Base-by-base conservation (phyloP, 257 asterid genomes). In the Asclepias syriaca region DNA sequence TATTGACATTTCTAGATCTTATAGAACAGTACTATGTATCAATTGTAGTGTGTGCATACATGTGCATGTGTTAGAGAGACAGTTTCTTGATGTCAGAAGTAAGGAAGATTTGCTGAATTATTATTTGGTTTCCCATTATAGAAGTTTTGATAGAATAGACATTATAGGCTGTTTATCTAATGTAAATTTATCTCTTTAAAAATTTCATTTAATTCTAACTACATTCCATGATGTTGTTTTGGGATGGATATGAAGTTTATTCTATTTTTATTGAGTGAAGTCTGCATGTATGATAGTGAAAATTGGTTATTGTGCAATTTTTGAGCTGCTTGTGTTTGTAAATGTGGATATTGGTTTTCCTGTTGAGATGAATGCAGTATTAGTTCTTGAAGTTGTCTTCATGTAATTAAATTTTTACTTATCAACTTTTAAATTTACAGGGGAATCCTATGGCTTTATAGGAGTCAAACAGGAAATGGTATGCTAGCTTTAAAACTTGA, bases 381-480 rank as follows among this genome's bases (percentile, higher is more conserved):
- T 13, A 12, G 18, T 32, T 24, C 50, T 37, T 64, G 16, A 29
- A 64, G 15, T 39, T 18, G 11, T 7, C 49, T 16, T 22, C 4
- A 64, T 6, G 39, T 56, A 15, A 37, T 60, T 72, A 46, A 29
- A 32, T 32, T 18, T 27, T 74, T 55, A 2, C n/a, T 65, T 71
- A 55, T n/a, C 43, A 46, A 27, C 55, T 11, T 48, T 64, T 49
- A 21, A n/a, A 68, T 32, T 19, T 70, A 73, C 90, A 93, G 98
- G 90, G 87, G 89, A 61, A 85, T 92, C 81, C 77, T 92, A 72
- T 81, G 82, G 78, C 70, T 92, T 55, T 86, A 89, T 82, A 83
- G 72, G 81, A 82, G 84, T 69, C 89, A 84, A 85, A 81, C 87
- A 68, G 96, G 96, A 71, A 84, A 86, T 66, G 95, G 97, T 91